Conservation (phyloP, 208 protist genomes). For the Herpetomonas samuelpessoai region DNA sequence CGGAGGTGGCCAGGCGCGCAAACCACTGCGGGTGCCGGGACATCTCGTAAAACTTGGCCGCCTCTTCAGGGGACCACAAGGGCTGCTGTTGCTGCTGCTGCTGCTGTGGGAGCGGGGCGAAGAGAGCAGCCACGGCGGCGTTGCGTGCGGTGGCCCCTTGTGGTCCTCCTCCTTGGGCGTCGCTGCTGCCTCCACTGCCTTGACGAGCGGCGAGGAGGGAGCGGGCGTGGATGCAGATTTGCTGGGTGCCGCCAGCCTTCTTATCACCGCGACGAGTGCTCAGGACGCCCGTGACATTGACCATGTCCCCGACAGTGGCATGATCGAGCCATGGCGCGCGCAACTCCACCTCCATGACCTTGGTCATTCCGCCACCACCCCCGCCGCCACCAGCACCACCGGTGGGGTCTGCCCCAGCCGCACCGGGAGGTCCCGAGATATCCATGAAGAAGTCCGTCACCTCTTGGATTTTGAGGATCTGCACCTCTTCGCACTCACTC, state of each 20-base stretch:
- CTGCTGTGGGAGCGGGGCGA: conserved; percentile 19
- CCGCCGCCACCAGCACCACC: conserved; percentile 11
- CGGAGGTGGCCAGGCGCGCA: conserved; percentile 84
- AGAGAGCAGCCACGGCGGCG: not conserved
- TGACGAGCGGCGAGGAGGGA: conserved; percentile 23
- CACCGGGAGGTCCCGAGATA: not conserved
- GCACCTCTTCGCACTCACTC: conserved; percentile 75
- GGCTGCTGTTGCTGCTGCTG: conserved; percentile 4
- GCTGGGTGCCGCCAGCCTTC: conserved; percentile 27
- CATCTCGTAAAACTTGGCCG: conserved; percentile 82
- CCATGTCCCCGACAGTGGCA: conserved; percentile 71
- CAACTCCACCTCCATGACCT: conserved; percentile 80
- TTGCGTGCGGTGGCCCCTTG: not conserved
- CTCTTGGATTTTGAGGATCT: conserved; percentile 83
- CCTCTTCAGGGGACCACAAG: conserved; percentile 56
- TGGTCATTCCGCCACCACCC: conserved; percentile 47
- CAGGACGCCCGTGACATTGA: conserved; percentile 63
- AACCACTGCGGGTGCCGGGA: conserved; percentile 84
- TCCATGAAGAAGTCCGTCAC: conserved; percentile 46
- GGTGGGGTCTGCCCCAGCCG: not conserved
- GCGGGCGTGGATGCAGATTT: conserved; percentile 33
- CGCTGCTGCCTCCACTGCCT: not conserved
- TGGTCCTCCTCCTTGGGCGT: not conserved
- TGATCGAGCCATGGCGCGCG: conserved; percentile 60
- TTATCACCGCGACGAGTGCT: conserved; percentile 49